Evolutionary conservation across 108 stramenopile species (phyloP), one percentile per base, ranked within the genome.

Genomic region (Nitzschia sp.): DNA sequence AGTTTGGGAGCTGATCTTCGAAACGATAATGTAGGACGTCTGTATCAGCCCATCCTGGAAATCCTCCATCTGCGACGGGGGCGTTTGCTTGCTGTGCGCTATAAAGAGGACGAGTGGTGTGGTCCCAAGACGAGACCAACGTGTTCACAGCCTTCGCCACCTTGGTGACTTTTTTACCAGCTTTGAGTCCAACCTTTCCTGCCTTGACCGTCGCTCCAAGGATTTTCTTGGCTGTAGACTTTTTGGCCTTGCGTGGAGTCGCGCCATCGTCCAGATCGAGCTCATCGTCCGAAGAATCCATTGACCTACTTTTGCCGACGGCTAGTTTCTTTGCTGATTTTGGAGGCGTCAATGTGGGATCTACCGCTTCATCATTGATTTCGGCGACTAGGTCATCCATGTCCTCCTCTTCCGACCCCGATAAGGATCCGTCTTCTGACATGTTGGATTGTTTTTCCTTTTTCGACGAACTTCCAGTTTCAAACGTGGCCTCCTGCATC

Each of bases 401-500:
- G 32, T 51, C 66, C 2, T 27, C 49, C 2, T 13, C 1, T 27
- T 62, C 61, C 1, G 31, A 3, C 17, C 33, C 30, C 1, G 32
- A 29, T 11, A 51, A n/a, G 11, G 30, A 54, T 29, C 25, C 33
- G 26, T 67, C 66, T 9, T 62, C 61, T 15, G 61, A 62, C 1
- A 21, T 45, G 24, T 21, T 46, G 8, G 19, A 17, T 42, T 21
- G 36, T 25, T 62, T 62, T 5, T 42, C 19, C n/a, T 42, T 62
- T 32, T 46, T 24, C 13, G 42, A 28, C 3, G 54, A 19, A 6
- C 59, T 34, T 1, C 53, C 46, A 21, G 53, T 46, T n/a, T 68
- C 67, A 68, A 79, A 82, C 0, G 82, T 82, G 1, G 84, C 80
- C 65, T 90, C 89, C 49, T 90, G 89, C 74, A 87, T 78, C 8